Conservation (phyloP, 2,329 filamentous ascomycete species). For the Diplodia corticola region DNA sequence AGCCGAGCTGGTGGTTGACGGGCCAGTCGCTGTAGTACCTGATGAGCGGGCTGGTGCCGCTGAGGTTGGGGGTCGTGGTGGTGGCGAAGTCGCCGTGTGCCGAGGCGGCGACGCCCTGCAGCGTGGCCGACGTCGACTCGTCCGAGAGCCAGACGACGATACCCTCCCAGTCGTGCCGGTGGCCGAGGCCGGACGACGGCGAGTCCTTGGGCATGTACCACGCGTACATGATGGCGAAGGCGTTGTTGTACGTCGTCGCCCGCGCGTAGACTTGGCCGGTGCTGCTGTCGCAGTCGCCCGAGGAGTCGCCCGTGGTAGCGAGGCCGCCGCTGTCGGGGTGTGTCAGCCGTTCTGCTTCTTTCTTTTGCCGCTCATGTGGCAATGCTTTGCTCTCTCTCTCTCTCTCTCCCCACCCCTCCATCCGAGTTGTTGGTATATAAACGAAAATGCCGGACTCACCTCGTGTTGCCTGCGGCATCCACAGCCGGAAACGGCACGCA, state of each 20-base stretch:
- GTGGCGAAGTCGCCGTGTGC: slow-evolving; percentile 54
- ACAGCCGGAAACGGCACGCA: slow-evolving; percentile 66
- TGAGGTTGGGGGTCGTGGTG: slow-evolving; percentile 44
- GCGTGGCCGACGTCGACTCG: slow-evolving; percentile 41
- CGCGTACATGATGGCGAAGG: slow-evolving; percentile 54
- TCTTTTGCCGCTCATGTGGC: neutral
- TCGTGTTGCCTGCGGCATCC: slow-evolving; percentile 57
- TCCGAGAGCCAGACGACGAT: slow-evolving; percentile 54
- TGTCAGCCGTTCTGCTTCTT: neutral
- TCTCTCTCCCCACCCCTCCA: too few relatives aligned
- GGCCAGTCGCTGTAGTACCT: slow-evolving; percentile 53
- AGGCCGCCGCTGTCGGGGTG: slow-evolving; percentile 45
- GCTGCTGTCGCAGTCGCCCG: slow-evolving; percentile 45
- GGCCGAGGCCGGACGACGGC: slow-evolving; percentile 48
- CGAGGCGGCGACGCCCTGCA: slow-evolving; percentile 54
- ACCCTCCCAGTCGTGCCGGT: slow-evolving; percentile 60
- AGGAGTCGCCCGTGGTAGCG: slow-evolving; percentile 40
- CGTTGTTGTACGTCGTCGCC: slow-evolving; percentile 41
- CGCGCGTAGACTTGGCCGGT: slow-evolving; percentile 56
- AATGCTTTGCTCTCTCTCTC: neutral
- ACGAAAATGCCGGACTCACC: slow-evolving; percentile 41
- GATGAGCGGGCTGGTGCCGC: slow-evolving; percentile 48
- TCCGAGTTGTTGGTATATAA: neutral
- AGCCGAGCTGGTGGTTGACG: slow-evolving; percentile 49
- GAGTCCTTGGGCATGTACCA: slow-evolving; percentile 56